These are phyloP conservation scores for Papilionanthe hybrid DNA, from an alignment of 116 monocot genomes.

Conservation along the genomic window DNA sequence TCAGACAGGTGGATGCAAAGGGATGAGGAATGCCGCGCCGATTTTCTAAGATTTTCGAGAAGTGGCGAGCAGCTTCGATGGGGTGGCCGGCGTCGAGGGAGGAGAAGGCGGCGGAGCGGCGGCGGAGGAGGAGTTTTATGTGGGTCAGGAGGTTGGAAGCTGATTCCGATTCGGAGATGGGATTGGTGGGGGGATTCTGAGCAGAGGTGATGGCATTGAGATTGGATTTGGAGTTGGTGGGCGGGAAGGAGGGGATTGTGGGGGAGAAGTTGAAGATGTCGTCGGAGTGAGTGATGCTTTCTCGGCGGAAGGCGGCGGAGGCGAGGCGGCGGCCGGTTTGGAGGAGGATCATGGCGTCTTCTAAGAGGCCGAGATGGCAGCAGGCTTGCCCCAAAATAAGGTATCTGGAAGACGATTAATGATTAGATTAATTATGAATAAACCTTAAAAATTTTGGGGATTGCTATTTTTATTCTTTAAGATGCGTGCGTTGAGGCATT, in stretches of 20 bases:
- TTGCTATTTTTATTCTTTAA: no score
- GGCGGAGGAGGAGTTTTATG: constrained; percentile 85
- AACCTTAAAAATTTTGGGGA: no score
- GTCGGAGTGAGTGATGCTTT: constrained; percentile 61
- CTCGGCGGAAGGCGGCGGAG: constrained; percentile 61
- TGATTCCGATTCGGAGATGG: constrained; percentile 36
- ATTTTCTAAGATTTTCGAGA: constrained; percentile 79
- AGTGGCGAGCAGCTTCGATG: constrained; percentile 70
- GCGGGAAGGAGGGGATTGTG: not conserved
- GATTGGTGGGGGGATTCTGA: constrained; percentile 3
- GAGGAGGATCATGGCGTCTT: constrained; percentile 91
- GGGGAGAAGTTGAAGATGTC: constrained; percentile 50
- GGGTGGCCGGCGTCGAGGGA: constrained; percentile 78
- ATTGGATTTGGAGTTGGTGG: not conserved
- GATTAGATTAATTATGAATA: no score
- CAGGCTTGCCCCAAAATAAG: constrained; percentile 79
- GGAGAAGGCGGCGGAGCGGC: constrained; percentile 70
- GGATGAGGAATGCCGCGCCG: constrained; percentile 56
- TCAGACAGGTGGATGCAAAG: constrained; percentile 64
- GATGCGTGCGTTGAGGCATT: no score
- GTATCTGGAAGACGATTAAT: constrained; percentile 46
- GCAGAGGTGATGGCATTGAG: not conserved
- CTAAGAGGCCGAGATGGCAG: constrained; percentile 86
- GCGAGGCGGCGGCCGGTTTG: constrained; percentile 77
- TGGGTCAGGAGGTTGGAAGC: constrained; percentile 63